Evolutionary conservation across 2,329 filamentous ascomycete genomes (phyloP), one percentile per base, ranked within the genome.

Genomic region (Immersiporthe knoxdaviesiana): DNA sequence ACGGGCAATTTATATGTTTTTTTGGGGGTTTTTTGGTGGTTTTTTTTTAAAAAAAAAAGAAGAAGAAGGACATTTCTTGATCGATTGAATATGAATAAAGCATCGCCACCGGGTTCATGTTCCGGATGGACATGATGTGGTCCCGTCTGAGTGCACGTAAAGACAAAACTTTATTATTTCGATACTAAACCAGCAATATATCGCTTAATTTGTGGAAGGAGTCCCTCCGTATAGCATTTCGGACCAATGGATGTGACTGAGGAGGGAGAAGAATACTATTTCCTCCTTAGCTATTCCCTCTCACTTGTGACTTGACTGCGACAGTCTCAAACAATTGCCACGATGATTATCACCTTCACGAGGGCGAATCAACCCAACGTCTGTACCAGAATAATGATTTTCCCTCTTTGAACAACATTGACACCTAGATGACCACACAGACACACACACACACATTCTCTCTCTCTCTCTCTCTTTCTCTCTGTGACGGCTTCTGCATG

Each of bases 1-100:
- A 52, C 61, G 18, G 44, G 32, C 30, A 18, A 24, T 63, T 63
- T 63, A 50, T 63, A 63, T 21, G 37, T n/a, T n/a, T n/a, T n/a
- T n/a, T n/a, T n/a, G n/a, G n/a, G n/a, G n/a, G n/a, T n/a, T n/a
- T n/a, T n/a, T n/a, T n/a, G n/a, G n/a, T n/a, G n/a, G n/a, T n/a
- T n/a, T n/a, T n/a, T n/a, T n/a, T n/a, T n/a, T n/a, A n/a, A n/a
- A n/a, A n/a, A n/a, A n/a, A n/a, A n/a, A n/a, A n/a, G n/a, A n/a
- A n/a, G n/a, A n/a, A n/a, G 27, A 11, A 3, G 10, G 8, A 8
- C 35, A 24, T 41, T 35, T 39, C 21, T n/a, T n/a, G 44, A 8
- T 62, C 32, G 6, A 32, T 18, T 30, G 18, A 27, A 56, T 18
- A 32, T 56, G 32, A 37, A 37, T 37, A 37, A n/a, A 59, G 32